Evolutionary conservation across 768 basidiomycete genomes (phyloP).

Genomic region (Cystobasidium ongulense): DNA sequence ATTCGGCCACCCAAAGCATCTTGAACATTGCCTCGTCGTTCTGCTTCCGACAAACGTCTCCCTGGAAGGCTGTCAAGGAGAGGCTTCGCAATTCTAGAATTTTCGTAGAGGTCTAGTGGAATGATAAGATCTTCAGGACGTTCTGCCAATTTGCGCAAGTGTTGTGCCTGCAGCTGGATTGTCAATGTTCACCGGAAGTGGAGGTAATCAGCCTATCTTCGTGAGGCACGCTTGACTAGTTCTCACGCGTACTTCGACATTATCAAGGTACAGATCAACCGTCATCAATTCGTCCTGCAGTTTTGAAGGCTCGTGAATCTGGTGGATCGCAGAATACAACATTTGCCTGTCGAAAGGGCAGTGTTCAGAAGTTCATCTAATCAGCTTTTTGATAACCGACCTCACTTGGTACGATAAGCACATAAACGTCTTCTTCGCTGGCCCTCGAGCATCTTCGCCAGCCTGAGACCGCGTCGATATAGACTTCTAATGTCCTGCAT

Average conservation of each 20-base stretch:
- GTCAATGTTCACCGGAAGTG: not conserved
- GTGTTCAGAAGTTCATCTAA: not conserved
- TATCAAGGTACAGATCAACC: conserved; percentile 25
- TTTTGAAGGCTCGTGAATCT: not conserved
- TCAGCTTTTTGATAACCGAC: not conserved
- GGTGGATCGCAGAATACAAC: not conserved
- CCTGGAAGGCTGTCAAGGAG: conserved; percentile 13
- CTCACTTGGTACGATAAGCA: conserved; percentile 18
- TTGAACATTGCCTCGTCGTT: not conserved
- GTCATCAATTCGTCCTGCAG: not conserved
- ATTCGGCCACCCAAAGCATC: conserved; percentile 1
- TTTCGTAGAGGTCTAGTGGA: conserved; percentile 9
- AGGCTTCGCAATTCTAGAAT: not conserved
- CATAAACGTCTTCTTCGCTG: conserved; percentile 20
- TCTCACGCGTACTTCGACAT: not conserved
- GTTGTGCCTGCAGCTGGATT: conserved; percentile 9
- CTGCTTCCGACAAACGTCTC: not conserved
- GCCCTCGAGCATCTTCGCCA: conserved; percentile 7
- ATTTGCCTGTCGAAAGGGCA: not conserved
- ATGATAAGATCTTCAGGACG: not conserved
- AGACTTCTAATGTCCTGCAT: conserved; percentile 10
- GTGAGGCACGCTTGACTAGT: not conserved
- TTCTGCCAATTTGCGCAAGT: not conserved
- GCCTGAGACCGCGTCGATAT: conserved; percentile 8
- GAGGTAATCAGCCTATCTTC: not conserved